Conservation (phyloP, 176 grass and related monocot genomes). For the Canna indica region DNA sequence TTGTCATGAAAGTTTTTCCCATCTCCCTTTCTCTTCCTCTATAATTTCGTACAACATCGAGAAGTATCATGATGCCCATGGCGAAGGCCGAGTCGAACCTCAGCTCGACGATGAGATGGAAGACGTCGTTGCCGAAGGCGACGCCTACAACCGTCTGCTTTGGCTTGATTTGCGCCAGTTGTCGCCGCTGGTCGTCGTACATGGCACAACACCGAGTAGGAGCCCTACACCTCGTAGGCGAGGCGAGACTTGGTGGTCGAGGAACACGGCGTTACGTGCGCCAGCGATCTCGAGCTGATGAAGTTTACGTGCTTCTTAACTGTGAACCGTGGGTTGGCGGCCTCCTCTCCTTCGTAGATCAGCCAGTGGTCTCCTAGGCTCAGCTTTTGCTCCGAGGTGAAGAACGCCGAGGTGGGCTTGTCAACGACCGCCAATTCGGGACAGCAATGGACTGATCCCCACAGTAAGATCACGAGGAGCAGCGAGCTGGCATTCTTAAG, state of each 20-base stretch:
- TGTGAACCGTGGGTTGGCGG: slow-evolving; percentile 5
- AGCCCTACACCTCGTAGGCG: slow-evolving; percentile 15
- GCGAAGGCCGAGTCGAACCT: slow-evolving; percentile 17
- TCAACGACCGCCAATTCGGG: slow-evolving; percentile 8
- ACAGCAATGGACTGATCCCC: slow-evolving; percentile 34
- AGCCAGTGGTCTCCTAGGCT: slow-evolving; percentile 17
- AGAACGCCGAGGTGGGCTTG: slow-evolving; percentile 6
- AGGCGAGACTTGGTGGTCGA: background rate
- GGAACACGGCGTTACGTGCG: slow-evolving; percentile 11
- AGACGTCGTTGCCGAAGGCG: slow-evolving; percentile 20
- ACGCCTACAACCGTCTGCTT: slow-evolving; percentile 6
- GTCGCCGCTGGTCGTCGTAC: slow-evolving; percentile 5
- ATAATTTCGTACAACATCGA: background rate
- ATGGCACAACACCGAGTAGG: slow-evolving; percentile 17
- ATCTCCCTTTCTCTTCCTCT: no score
- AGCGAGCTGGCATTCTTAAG: slow-evolving; percentile 77
- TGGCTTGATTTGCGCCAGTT: slow-evolving; percentile 4
- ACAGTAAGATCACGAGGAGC: slow-evolving; percentile 59
- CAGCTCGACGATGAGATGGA: slow-evolving; percentile 24
- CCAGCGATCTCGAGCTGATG: slow-evolving; percentile 12
- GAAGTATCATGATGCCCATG: slow-evolving; percentile 20
- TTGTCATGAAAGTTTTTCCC: no score
- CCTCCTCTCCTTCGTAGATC: slow-evolving; percentile 19
- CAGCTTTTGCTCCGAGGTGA: slow-evolving; percentile 25
- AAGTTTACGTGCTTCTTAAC: slow-evolving; percentile 9